phyloP scores from a whole-genome alignment of 129 eudicot genomes.

The Saposhnikovia divaricata region DNA sequence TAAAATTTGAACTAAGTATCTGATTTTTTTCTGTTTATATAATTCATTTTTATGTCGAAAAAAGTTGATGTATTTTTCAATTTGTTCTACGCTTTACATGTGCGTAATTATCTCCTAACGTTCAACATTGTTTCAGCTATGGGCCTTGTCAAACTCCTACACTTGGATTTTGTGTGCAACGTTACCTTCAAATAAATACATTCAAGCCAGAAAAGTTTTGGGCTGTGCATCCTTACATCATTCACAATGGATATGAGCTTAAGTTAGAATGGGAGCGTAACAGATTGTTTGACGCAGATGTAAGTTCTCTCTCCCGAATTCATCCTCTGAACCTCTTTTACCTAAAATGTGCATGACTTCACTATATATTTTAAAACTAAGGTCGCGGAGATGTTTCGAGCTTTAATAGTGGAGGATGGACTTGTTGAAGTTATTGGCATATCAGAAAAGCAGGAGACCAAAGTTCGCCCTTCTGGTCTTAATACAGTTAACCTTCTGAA shows the following conservation, averaged over 20 bases:
- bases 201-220: conserved; percentile 93
- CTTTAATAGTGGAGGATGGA: conserved; percentile 52
- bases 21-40: not conserved
- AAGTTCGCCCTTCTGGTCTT: conserved; percentile 89
- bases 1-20: not conserved
- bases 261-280: conserved; percentile 86
- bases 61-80: not conserved
- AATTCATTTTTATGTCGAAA: not conserved
- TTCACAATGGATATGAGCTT: conserved; percentile 68
- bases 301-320: conserved; percentile 31
- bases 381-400: conserved; percentile 72
- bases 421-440: conserved; percentile 42
- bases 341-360: not conserved
- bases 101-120: not conserved
- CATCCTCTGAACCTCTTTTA: not conserved
- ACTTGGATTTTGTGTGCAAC: conserved; percentile 94
- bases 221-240: conserved; percentile 65
- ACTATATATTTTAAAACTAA: conserved; percentile 13
- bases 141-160: conserved; percentile 99
- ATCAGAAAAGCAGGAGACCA: conserved; percentile 78
- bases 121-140: conserved; percentile 42
- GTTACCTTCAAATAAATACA: conserved; percentile 72
- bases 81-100: not conserved
- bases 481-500: conserved; percentile 90
- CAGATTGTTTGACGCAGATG: conserved; percentile 75